Evolutionary conservation across 306 rosid species (phyloP).

Genomic region (Hippophae tibetana): DNA sequence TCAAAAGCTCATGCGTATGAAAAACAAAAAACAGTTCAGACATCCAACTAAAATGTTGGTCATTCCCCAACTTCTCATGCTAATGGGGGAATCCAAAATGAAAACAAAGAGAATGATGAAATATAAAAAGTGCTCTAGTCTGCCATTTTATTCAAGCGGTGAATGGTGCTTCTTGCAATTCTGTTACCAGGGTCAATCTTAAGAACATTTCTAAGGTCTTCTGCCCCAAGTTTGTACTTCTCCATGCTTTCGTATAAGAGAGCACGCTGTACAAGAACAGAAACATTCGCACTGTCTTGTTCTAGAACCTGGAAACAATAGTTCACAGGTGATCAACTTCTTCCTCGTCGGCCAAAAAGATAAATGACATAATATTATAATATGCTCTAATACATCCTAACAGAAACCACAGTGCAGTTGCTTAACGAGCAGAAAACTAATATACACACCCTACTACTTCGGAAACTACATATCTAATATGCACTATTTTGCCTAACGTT

Average conservation of each 20-base stretch:
- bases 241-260: constrained; percentile 97
- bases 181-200: constrained; percentile 84
- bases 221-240: constrained; percentile 92
- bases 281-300: constrained; percentile 48
- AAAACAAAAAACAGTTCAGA: background rate
- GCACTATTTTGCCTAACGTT: too few species aligned
- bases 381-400: background rate
- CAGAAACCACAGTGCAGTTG: background rate
- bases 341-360: constrained; percentile 8
- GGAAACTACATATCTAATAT: too few species aligned
- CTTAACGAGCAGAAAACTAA: too few species aligned
- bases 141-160: constrained; percentile 79
- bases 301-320: constrained; percentile 56
- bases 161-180: constrained; percentile 90
- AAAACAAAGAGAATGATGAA: background rate
- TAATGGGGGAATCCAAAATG: constrained; percentile 6
- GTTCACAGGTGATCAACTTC: constrained; percentile 12
- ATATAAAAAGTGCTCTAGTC: constrained; percentile 27
- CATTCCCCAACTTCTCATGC: constrained; percentile 22
- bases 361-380: constrained; percentile 3
- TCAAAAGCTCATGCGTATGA: constrained; percentile 14
- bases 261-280: constrained; percentile 90
- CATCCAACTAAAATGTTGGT: constrained; percentile 6
- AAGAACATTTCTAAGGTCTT: constrained; percentile 80
- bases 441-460: too few species aligned